Evolutionary conservation across 2,329 filamentous ascomycete species (phyloP).

Genomic region (Verticillium nonalfalfae): DNA sequence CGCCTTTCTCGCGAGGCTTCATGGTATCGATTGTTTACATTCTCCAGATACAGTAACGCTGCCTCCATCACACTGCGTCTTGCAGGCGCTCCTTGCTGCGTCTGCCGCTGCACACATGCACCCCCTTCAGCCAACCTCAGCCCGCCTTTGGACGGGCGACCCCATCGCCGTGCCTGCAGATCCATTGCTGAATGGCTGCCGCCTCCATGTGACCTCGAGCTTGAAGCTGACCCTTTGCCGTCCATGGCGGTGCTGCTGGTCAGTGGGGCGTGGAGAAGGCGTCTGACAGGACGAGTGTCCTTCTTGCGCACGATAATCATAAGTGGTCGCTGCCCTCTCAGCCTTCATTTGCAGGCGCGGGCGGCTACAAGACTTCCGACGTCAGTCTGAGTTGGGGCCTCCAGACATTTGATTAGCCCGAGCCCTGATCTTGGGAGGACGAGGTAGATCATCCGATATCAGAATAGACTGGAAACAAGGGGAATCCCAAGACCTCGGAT

Average conservation of each 20-base stretch:
- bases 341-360: too few relatives aligned
- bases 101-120: not conserved
- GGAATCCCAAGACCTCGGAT: too few relatives aligned
- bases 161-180: not conserved
- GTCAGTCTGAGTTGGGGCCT: too few relatives aligned
- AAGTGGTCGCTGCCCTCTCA: too few relatives aligned
- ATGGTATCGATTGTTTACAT: not conserved
- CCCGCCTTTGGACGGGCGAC: not conserved
- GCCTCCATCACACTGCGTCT: not conserved
- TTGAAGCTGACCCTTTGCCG: not conserved
- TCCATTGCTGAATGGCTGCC: not conserved
- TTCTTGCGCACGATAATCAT: too few relatives aligned
- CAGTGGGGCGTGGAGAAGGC: too few relatives aligned
- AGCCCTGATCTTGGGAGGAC: too few relatives aligned
- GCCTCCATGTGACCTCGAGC: not conserved
- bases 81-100: not conserved
- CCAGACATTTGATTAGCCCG: too few relatives aligned
- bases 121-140: not conserved
- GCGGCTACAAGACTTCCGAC: too few relatives aligned
- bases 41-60: not conserved
- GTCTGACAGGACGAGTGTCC: not conserved
- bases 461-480: too few relatives aligned
- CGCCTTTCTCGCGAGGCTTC: not conserved
- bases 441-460: too few relatives aligned
- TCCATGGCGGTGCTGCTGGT: not conserved